Conservation (phyloP, 2,329 filamentous ascomycete genomes). For the Sphaerulina vaccinii region DNA sequence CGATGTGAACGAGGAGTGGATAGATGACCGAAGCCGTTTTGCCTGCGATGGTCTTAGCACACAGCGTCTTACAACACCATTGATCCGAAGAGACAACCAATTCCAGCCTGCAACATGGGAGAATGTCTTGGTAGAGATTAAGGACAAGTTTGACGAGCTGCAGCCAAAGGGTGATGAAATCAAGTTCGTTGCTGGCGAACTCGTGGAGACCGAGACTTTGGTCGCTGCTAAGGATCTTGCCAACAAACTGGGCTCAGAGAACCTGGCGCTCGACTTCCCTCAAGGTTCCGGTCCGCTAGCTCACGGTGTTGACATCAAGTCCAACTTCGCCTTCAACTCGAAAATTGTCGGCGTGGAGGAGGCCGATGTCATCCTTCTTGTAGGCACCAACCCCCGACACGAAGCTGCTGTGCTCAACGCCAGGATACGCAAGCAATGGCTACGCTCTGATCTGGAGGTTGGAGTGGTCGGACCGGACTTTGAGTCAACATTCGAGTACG, state of each 20-base stretch:
- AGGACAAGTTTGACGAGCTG: slow-evolving; percentile 73
- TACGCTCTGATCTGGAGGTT: slow-evolving; percentile 90
- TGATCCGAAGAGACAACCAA: slow-evolving; percentile 83
- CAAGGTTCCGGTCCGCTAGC: slow-evolving; percentile 79
- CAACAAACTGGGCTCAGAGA: slow-evolving; percentile 95
- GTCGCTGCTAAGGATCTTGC: slow-evolving; percentile 96
- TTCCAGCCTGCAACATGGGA: slow-evolving; percentile 95
- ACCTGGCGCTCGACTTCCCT: slow-evolving; percentile 87
- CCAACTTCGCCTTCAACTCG: slow-evolving; percentile 97
- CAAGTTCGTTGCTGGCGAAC: slow-evolving; percentile 87
- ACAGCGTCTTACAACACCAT: slow-evolving; percentile 87
- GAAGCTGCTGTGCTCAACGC: slow-evolving; percentile 95
- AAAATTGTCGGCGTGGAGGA: slow-evolving; percentile 91
- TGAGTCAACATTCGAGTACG: slow-evolving; percentile 92
- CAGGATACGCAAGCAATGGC: slow-evolving; percentile 95
- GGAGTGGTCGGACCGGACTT: slow-evolving; percentile 88
- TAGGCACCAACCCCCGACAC: slow-evolving; percentile 92
- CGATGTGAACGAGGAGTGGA: slow-evolving; percentile 99
- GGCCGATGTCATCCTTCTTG: slow-evolving; percentile 84
- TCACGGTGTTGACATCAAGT: slow-evolving; percentile 88
- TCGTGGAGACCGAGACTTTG: slow-evolving; percentile 88
- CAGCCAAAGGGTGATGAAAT: slow-evolving; percentile 89
- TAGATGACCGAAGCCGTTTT: slow-evolving; percentile 97
- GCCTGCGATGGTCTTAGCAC: slow-evolving; percentile 96
- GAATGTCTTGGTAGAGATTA: slow-evolving; percentile 86